phyloP scores from a whole-genome alignment of 164 flowering plant species.

The Aristolochia fimbriata region DNA sequence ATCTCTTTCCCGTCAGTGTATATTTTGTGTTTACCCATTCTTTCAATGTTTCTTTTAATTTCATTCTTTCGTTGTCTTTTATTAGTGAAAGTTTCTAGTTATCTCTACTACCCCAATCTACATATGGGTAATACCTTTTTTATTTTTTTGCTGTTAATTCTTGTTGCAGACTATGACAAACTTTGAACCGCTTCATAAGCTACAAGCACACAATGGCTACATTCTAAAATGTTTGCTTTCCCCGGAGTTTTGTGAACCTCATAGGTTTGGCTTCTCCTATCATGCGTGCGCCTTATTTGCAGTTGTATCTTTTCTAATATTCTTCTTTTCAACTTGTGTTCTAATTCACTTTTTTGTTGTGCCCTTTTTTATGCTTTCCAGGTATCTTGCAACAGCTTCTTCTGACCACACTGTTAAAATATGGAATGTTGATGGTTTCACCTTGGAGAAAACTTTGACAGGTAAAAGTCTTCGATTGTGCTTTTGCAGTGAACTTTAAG shows the following conservation, averaged over 20 bases:
- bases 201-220: conserved; percentile 85
- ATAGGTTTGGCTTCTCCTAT: conserved; percentile 29
- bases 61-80: neutral
- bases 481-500: neutral
- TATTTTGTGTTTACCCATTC: no score
- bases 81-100: neutral
- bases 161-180: conserved; percentile 78
- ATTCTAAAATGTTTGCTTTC: conserved; percentile 86
- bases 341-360: neutral
- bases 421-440: conserved; percentile 96
- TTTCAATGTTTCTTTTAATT: no score
- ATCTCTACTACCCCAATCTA: no score
- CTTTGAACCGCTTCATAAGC: conserved; percentile 93
- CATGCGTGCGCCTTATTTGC: neutral
- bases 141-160: neutral
- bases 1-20: neutral
- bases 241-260: conserved; percentile 81
- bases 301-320: neutral
- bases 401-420: conserved; percentile 90
- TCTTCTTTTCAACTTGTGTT: neutral
- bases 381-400: conserved; percentile 95
- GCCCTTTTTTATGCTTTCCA: conserved; percentile 9
- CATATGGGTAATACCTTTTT: neutral
- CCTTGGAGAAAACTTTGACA: conserved; percentile 63
- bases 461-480: conserved; percentile 27